A percentile compares a stretch with the other conserved stretches of the same genome.
Conservation (phyloP, 2,329 filamentous ascomycete genomes). For the Epichloe festucae region DNA sequence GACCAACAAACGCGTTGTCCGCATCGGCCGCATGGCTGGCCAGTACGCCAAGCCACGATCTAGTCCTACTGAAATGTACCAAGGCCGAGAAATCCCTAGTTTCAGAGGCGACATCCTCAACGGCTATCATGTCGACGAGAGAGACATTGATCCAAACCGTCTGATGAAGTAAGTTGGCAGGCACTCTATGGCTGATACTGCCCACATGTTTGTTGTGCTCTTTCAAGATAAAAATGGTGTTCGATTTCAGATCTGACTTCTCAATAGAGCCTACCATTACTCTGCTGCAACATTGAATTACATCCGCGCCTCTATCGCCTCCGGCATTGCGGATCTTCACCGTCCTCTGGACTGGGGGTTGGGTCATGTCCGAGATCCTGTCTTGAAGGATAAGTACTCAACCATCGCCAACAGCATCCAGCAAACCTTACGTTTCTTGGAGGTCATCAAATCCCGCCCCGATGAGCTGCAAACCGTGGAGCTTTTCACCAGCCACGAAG, state of each 20-base stretch:
- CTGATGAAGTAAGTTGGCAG: conserved; percentile 50
- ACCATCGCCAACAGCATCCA: conserved; percentile 75
- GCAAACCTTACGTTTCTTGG: conserved; percentile 87
- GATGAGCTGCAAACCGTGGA: conserved; percentile 83
- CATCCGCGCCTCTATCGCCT: conserved; percentile 67
- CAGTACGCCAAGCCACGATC: conserved; percentile 96
- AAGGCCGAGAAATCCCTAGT: conserved; percentile 71
- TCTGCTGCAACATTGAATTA: conserved; percentile 93
- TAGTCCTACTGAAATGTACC: conserved; percentile 68
- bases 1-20: conserved; percentile 65
- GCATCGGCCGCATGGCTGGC: conserved; percentile 90
- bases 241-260: neutral
- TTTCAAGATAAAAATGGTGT: neutral
- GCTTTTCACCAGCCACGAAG: conserved; percentile 91
- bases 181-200: neutral
- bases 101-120: conserved; percentile 96
- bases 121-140: conserved; percentile 63
- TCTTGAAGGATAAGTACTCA: conserved; percentile 75
- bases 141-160: conserved; percentile 68
- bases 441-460: conserved; percentile 77
- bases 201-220: neutral
- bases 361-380: conserved; percentile 76
- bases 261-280: conserved; percentile 72
- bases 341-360: conserved; percentile 89
- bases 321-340: conserved; percentile 87